Evolutionary conservation across 2,329 filamentous ascomycete genomes (phyloP), one percentile per base, ranked within the genome.

Genomic region (Geosmithia morbida): DNA sequence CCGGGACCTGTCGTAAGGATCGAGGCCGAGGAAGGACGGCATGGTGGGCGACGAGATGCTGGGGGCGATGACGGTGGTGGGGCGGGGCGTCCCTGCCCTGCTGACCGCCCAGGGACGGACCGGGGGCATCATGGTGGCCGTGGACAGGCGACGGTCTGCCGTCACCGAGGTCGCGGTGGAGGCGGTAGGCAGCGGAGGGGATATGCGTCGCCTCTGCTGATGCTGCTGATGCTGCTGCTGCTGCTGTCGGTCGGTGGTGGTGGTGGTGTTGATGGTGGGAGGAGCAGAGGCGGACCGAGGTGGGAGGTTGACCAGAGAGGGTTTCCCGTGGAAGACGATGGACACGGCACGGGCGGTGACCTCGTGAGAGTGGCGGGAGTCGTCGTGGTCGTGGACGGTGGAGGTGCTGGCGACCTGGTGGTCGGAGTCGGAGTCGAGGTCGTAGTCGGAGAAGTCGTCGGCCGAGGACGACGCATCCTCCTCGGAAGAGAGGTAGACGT

Each of bases 401-500:
- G 33, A 37, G 33, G 3, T 11, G 11, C 13, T 16, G 14, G 33
- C 5, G 33, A 13, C 11, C 6, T 6, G 33, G 11, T 13, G 33
- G 33, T 66, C 67, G 50, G 59, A 67, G 18, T 63, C 64, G 45
- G 68, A 72, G 52, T 75, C 70, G 52, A 64, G 62, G 44, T 72
- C 71, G 55, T 70, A 70, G 55, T 77, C 73, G 48, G 75, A 79
- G 51, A 73, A 73, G 59, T 77, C 71, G 59, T 78, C 77, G 43
- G 74, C 72, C 17, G 74, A 76, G 1, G 78, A 78, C 1, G 78
- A 81, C 29, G 71, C 76, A 52, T 81, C 79, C 57, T 83, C 79
- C 53, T 83, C 79, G 0, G 77, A 81, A 2, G 77, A 81, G 22
- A 83, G 71, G 59, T 83, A 83, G 49, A 76, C 56, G 48, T 79